Percentiles rank a stretch among this genome's conserved stretches.
Conservation (phyloP, 73 alveolate genomes). For the Paramecium pentaurelia region DNA sequence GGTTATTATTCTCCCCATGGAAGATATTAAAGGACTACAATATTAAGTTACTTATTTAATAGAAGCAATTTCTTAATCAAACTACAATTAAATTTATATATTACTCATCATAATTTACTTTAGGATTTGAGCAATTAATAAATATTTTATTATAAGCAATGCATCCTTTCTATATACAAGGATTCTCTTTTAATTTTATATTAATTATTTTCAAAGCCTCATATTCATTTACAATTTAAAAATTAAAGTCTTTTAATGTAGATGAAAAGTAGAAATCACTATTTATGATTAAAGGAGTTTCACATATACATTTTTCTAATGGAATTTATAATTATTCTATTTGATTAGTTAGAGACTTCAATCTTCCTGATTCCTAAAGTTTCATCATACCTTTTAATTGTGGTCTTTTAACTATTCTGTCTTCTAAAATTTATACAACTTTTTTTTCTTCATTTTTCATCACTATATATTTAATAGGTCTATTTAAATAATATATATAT, state of each 20-base stretch:
- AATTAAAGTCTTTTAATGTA: background rate
- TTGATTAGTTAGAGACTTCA: background rate
- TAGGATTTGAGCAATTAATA: background rate
- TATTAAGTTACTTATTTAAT: background rate
- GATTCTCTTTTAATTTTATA: constrained; percentile 25
- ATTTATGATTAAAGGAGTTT: background rate
- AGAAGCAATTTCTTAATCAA: background rate
- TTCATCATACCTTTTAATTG: constrained; percentile 36
- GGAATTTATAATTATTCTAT: background rate
- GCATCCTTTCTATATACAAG: background rate
- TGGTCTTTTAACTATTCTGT: background rate
- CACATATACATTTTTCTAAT: background rate
- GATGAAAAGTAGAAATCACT: background rate
- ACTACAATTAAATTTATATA: background rate
- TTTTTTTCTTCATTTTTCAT: background rate
- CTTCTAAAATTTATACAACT: background rate
- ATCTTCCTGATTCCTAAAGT: constrained; percentile 33
- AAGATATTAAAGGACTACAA: background rate
- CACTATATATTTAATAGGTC: constrained; percentile 11
- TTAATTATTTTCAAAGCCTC: background rate
- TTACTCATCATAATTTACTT: constrained; percentile 25
- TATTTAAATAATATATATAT: background rate
- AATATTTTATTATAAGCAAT: background rate
- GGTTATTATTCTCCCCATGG: background rate
- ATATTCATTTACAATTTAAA: background rate